A percentile compares a stretch with the other conserved stretches of the same genome.
phyloP scores from a whole-genome alignment of 176 grass and related monocot genomes.

The Oryza coarctata region DNA sequence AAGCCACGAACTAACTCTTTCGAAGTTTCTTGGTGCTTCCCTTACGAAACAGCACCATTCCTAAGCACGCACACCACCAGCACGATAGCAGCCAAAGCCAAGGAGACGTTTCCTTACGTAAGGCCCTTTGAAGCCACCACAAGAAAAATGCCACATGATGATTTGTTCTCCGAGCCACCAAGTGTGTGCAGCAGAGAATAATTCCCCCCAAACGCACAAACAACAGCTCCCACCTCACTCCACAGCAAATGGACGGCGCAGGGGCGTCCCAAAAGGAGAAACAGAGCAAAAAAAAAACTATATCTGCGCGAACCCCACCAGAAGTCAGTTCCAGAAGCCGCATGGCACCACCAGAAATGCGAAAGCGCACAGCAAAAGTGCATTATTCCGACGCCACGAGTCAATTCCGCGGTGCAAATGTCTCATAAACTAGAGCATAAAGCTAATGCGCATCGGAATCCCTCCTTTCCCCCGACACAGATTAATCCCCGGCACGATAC shows the following conservation, averaged over 20 bases:
- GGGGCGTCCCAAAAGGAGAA: conserved; percentile 47
- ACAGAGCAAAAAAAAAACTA: conserved; percentile 37
- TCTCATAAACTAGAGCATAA: conserved; percentile 34
- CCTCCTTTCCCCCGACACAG: conserved; percentile 34
- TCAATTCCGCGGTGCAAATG: conserved; percentile 39
- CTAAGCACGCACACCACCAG: conserved; percentile 18
- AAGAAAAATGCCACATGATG: conserved; percentile 36
- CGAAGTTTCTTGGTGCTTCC: conserved; percentile 11
- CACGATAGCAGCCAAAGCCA: conserved; percentile 5
- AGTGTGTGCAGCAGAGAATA: conserved; percentile 56
- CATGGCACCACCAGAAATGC: conserved; percentile 50
- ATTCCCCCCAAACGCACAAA: conserved; percentile 49
- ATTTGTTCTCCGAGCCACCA: conserved; percentile 40
- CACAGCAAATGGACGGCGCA: conserved; percentile 40
- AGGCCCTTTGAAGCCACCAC: conserved; percentile 22
- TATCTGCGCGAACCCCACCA: conserved; percentile 33
- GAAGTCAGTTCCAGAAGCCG: conserved; percentile 45
- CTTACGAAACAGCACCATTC: conserved; percentile 13
- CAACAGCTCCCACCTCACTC: conserved; percentile 38
- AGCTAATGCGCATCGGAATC: conserved; percentile 65
- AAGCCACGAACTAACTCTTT: not conserved
- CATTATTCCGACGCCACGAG: conserved; percentile 52
- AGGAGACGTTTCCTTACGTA: conserved; percentile 46
- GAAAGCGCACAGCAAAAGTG: conserved; percentile 48
- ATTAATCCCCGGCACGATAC: conserved; percentile 25